Conservation (phyloP, 768 basidiomycete genomes). For the Tylopilus felleus region DNA sequence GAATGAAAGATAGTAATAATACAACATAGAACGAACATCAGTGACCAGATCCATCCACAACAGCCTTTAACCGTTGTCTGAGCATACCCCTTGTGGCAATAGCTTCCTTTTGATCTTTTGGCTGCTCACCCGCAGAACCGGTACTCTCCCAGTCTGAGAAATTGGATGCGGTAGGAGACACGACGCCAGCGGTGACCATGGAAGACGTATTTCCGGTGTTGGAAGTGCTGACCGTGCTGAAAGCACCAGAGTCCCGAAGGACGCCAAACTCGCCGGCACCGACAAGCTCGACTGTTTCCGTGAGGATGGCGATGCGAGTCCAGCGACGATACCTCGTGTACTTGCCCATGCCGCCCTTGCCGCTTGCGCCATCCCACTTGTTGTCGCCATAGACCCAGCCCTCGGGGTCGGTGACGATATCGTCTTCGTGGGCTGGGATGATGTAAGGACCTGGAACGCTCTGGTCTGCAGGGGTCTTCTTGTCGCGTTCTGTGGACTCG, state of each 20-base stretch:
- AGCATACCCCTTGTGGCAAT: conserved; percentile 15
- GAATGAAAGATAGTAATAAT: conserved; percentile 12
- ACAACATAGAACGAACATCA: conserved; percentile 19
- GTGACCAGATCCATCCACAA: conserved; percentile 25
- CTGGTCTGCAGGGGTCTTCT: conserved; percentile 20
- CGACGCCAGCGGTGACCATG: conserved; percentile 23
- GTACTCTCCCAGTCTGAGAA: conserved; percentile 31
- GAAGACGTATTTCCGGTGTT: conserved; percentile 16
- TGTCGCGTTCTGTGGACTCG: conserved; percentile 24
- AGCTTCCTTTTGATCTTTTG: conserved; percentile 19
- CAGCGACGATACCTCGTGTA: conserved; percentile 85
- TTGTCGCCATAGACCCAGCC: conserved; percentile 96
- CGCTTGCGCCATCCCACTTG: conserved; percentile 82
- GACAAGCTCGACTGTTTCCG: conserved; percentile 64
- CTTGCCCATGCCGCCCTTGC: conserved; percentile 86
- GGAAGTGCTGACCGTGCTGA: conserved; percentile 15
- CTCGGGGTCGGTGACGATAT: conserved; percentile 70
- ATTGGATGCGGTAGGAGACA: conserved; percentile 29
- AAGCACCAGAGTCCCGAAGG: conserved; percentile 25
- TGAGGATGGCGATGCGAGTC: conserved; percentile 79
- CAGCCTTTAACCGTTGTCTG: conserved; percentile 31
- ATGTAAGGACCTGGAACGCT: conserved; percentile 28
- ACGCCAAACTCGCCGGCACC: conserved; percentile 33
- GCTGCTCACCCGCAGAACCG: conserved; percentile 21
- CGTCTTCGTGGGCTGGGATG: conserved; percentile 42